These are phyloP conservation scores for Pseudoturritis turrita DNA, from an alignment of 345 rosid genomes.

Conservation along the genomic window DNA sequence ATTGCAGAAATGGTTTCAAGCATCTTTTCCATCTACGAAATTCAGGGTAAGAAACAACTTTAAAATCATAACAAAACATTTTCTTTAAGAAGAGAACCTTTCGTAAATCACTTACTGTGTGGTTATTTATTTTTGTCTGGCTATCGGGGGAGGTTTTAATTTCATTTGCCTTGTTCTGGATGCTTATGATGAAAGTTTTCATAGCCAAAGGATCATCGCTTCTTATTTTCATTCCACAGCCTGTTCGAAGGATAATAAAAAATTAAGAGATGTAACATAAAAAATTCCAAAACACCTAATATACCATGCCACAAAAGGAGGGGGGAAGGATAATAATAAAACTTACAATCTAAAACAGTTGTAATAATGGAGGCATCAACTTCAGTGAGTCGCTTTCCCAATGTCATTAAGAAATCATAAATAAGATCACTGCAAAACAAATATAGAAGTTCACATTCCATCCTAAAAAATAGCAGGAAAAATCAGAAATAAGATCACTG, in stretches of 20 bases:
- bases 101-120: conserved; percentile 44
- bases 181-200: conserved; percentile 70
- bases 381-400: conserved; percentile 72
- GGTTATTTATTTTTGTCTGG: conserved; percentile 40
- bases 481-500: background rate
- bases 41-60: background rate
- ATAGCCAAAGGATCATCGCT: conserved; percentile 83
- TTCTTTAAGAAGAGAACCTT: background rate
- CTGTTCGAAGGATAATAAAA: conserved; percentile 35
- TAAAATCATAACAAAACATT: background rate
- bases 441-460: background rate
- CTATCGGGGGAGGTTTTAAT: conserved; percentile 52
- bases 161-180: conserved; percentile 71
- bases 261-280: background rate
- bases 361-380: conserved; percentile 73
- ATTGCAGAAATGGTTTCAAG: conserved; percentile 87
- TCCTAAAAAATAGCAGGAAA: background rate
- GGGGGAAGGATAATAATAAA: background rate
- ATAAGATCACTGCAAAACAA: conserved; percentile 73
- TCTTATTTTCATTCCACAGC: conserved; percentile 95
- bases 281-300: conserved; percentile 1
- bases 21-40: conserved; percentile 86
- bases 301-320: no score
- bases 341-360: conserved; percentile 78
- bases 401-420: conserved; percentile 65